Evolutionary conservation across 2,329 filamentous ascomycete genomes (phyloP).

Genomic region (Aspergillus piperis): DNA sequence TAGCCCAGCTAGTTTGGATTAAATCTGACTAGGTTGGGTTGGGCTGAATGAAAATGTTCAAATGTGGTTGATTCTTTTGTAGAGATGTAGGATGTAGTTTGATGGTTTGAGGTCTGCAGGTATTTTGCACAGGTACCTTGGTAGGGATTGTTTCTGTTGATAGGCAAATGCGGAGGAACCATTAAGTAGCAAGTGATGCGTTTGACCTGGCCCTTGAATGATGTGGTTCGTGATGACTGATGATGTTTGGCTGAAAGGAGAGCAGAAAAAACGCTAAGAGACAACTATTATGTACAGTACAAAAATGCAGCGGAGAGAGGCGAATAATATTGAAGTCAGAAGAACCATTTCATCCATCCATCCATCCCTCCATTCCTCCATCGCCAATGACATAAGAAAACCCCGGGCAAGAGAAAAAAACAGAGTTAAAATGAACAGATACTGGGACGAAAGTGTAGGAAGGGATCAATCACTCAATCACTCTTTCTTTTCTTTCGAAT

Average conservation of each 20-base stretch:
- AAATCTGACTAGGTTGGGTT: background rate
- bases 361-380: background rate
- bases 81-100: background rate
- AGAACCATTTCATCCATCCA: background rate
- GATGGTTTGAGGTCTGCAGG: background rate
- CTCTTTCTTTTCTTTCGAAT: conserved; percentile 21
- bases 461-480: background rate
- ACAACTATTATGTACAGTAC: conserved; percentile 2
- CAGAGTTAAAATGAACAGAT: too few species aligned
- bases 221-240: background rate
- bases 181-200: too few species aligned
- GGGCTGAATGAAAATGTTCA: background rate
- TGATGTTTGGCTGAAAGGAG: background rate
- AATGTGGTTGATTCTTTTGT: background rate
- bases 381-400: background rate
- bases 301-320: background rate
- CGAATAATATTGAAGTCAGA: background rate
- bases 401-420: background rate
- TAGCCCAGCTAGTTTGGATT: background rate
- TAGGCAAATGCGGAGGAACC: too few species aligned
- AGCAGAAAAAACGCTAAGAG: conserved; percentile 3
- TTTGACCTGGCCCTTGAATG: too few species aligned
- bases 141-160: background rate
- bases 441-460: too few species aligned
- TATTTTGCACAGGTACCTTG: background rate